These are phyloP conservation scores for Tulasnella sp. DNA, from an alignment of 768 basidiomycete genomes.

Conservation along the genomic window DNA sequence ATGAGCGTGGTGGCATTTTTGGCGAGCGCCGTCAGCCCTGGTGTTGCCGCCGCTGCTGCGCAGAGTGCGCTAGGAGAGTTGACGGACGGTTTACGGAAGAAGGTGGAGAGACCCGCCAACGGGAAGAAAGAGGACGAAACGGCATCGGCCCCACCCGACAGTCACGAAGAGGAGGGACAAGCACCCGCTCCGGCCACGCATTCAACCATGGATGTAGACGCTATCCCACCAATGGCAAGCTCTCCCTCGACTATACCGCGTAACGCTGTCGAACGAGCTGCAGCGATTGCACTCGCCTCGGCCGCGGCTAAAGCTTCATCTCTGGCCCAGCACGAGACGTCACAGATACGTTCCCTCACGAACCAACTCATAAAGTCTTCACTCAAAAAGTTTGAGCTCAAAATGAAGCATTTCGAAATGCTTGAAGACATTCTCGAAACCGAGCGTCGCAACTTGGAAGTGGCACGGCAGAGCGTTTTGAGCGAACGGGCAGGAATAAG, in stretches of 20 bases:
- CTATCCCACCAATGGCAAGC: slow-evolving; percentile 39
- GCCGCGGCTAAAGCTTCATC: slow-evolving; percentile 79
- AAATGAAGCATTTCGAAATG: slow-evolving; percentile 92
- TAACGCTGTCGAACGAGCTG: slow-evolving; percentile 75
- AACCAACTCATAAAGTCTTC: slow-evolving; percentile 73
- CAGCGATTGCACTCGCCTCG: slow-evolving; percentile 80
- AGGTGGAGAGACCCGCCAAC: slow-evolving; percentile 34
- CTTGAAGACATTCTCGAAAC: slow-evolving; percentile 89
- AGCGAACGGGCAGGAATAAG: slow-evolving; percentile 72
- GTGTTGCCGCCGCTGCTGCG: slow-evolving; percentile 90
- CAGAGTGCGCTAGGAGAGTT: slow-evolving; percentile 83
- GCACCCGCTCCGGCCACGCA: slow-evolving; percentile 48
- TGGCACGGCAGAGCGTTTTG: slow-evolving; percentile 70
- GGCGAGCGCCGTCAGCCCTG: slow-evolving; percentile 85
- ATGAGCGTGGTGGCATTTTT: slow-evolving; percentile 99
- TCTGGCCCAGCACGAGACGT: slow-evolving; percentile 79
- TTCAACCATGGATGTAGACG: slow-evolving; percentile 49
- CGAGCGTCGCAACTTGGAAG: slow-evolving; percentile 81
- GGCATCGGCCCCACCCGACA: slow-evolving; percentile 30
- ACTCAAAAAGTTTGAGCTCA: slow-evolving; percentile 79
- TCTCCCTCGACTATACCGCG: slow-evolving; percentile 52
- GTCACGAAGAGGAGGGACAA: slow-evolving; percentile 28
- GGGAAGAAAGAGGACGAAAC: slow-evolving; percentile 37
- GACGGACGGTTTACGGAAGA: slow-evolving; percentile 52
- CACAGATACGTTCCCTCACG: slow-evolving; percentile 74